A percentile compares a stretch with the other conserved stretches of the same genome.
These are phyloP conservation scores for Hyphopichia fennica DNA, from an alignment of 1,139 yeast genomes.

Conservation along the genomic window DNA sequence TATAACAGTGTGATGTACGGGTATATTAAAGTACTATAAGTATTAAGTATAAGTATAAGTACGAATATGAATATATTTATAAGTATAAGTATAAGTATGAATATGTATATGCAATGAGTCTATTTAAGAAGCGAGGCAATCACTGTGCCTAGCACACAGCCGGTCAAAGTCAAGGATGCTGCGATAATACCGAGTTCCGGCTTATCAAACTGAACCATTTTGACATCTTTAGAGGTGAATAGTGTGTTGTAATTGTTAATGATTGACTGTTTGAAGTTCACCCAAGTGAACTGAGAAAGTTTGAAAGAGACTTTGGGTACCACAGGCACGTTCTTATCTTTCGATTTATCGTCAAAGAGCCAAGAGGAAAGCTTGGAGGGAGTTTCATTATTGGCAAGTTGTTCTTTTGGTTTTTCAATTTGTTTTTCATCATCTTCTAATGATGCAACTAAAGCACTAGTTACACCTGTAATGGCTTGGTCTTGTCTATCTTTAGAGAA, in stretches of 20 bases:
- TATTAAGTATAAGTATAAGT: no score
- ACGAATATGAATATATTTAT: no score
- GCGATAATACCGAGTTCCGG: constrained; percentile 23
- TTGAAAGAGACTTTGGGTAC: constrained; percentile 1
- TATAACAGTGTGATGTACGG: no score
- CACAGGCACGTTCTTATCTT: neutral
- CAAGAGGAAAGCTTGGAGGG: neutral
- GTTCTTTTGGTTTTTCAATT: neutral
- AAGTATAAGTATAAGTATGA: no score
- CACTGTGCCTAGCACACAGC: constrained; percentile 24
- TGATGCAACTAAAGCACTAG: neutral
- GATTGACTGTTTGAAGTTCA: constrained; percentile 13
- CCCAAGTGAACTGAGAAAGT: constrained; percentile 15
- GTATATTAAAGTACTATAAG: no score
- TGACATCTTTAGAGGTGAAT: constrained; percentile 15
- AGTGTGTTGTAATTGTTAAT: constrained; percentile 17
- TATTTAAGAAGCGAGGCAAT: constrained; percentile 12
- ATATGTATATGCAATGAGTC: neutral
- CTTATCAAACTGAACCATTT: constrained; percentile 21
- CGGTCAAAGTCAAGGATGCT: constrained; percentile 16
- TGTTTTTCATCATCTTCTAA: neutral
- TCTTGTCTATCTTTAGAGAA: constrained; percentile 2
- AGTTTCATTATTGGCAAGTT: neutral
- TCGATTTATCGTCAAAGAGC: constrained; percentile 1
- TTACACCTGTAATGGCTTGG: neutral